Evolutionary conservation across 768 basidiomycete species (phyloP).

Genomic region (Psilocybe cyanescens): DNA sequence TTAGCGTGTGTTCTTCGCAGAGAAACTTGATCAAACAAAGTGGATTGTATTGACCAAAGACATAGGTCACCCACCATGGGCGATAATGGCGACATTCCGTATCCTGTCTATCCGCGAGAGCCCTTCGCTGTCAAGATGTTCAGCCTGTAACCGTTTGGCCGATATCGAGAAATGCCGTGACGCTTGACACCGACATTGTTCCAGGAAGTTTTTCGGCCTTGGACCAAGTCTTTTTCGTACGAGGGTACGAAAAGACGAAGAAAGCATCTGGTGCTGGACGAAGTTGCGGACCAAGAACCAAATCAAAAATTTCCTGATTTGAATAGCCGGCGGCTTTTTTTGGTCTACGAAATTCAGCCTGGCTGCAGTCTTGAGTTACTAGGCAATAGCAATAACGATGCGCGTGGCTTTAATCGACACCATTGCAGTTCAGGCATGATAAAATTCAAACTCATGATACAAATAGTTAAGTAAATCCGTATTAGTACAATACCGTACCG

Average conservation of each 20-base stretch:
- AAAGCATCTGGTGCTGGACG: constrained; percentile 10
- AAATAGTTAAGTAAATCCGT: too few relatives aligned
- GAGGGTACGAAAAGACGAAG: constrained; percentile 10
- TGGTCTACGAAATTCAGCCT: background rate
- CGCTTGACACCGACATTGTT: background rate
- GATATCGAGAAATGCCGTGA: constrained; percentile 13
- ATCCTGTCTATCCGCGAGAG: constrained; percentile 41
- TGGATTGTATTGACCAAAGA: constrained; percentile 7
- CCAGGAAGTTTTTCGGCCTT: background rate
- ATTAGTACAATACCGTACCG: too few relatives aligned
- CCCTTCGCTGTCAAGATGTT: constrained; percentile 22
- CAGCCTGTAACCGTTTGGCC: constrained; percentile 20
- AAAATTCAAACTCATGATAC: too few relatives aligned
- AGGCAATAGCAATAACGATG: background rate
- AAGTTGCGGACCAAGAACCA: background rate
- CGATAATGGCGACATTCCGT: constrained; percentile 54
- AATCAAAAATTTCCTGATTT: background rate
- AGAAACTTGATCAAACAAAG: constrained; percentile 5
- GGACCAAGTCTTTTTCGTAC: background rate
- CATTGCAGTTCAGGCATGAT: too few relatives aligned
- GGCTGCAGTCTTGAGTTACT: too few relatives aligned
- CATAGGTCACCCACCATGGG: constrained; percentile 42
- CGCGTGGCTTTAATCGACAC: too few relatives aligned
- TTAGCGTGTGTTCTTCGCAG: constrained; percentile 6
- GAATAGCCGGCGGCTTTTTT: background rate